Base-by-base conservation (phyloP, 176 grass and related monocot species). In the Oryza coarctata region DNA sequence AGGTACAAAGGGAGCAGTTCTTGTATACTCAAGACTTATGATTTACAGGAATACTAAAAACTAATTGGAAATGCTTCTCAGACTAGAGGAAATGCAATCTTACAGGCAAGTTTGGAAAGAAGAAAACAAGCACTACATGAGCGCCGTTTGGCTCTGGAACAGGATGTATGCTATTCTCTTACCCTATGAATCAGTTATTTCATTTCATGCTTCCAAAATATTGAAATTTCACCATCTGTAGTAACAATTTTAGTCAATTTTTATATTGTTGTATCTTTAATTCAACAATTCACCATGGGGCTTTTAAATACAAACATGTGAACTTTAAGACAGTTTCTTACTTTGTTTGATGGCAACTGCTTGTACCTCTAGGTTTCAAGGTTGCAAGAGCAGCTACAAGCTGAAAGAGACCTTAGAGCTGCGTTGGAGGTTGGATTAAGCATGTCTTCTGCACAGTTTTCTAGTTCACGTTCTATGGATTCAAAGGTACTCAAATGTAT, bases 91-190 rank as follows among this genome's bases (percentile, higher is more conserved):
- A 99, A 99, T 96, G 93, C 97, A 49, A 96, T 99, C 87, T 90
- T 99, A 85, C 93, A 99, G 36, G 91, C 85, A 73, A 99, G 97
- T 86, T 84, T 99, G 84, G 97, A 99, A 94, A 99, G 97, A 89
- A 95, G 97, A 96, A 99, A 99, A 73, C 97, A 99, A 90, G 97
- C 93, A 6, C 82, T 99, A 72, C 93, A 99, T 36, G 97, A 99
- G 77, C 97, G 91, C 12, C 93, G 97, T 41, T 82, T 99, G 78
- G 91, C 86, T 77, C 91, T 99, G 77, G 97, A 99, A 86, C 93
- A 94, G 79, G 97, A 99, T 94, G 96, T 99, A 99, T 85, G 91
- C 12, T 63, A 88, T 83, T 78, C 20, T 73, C 60, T 67, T 35
- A 88, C 61, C 68, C 66, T 86, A 63, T 36, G 1, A 47, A 68